A percentile compares a stretch with the other conserved stretches of the same genome.
Evolutionary conservation across 2,329 filamentous ascomycete species (phyloP).

Genomic region (Dichotomopilus funicola): DNA sequence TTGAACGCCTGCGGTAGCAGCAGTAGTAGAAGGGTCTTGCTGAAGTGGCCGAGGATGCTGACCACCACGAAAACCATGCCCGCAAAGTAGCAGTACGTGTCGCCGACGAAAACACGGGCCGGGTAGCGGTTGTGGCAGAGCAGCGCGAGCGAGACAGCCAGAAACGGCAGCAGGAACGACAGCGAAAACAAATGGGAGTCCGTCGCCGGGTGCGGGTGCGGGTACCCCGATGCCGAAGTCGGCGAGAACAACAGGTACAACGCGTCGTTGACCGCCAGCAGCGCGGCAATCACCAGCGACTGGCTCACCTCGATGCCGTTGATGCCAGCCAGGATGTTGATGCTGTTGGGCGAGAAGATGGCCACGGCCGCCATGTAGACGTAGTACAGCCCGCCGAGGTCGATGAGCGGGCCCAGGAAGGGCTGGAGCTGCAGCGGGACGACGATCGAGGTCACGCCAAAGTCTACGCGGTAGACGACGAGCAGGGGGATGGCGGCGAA

Average conservation of each 20-base stretch:
- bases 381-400: constrained; percentile 83
- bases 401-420: constrained; percentile 77
- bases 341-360: constrained; percentile 97
- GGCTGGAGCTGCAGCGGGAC: constrained; percentile 78
- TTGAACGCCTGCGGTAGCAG: constrained; percentile 95
- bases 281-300: constrained; percentile 78
- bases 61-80: constrained; percentile 99
- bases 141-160: constrained; percentile 83
- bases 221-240: constrained; percentile 21
- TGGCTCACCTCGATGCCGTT: constrained; percentile 97
- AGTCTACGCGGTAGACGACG: constrained; percentile 97
- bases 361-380: constrained; percentile 92
- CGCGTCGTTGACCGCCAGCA: constrained; percentile 79
- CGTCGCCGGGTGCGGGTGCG: constrained; percentile 85
- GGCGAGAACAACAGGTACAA: constrained; percentile 67
- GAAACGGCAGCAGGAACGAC: constrained; percentile 88
- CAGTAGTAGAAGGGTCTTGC: constrained; percentile 87
- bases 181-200: constrained; percentile 95
- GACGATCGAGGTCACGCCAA: constrained; percentile 92
- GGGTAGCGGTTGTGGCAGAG: constrained; percentile 94
- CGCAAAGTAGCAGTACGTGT: constrained; percentile 99
- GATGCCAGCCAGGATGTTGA: constrained; percentile 99
- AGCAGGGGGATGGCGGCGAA: constrained; percentile 90
- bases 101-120: constrained; percentile 89
- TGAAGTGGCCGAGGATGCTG: constrained; percentile 94